Conservation (phyloP, 352 stramenopile genomes). For the Globisporangium cylindrosporum region DNA sequence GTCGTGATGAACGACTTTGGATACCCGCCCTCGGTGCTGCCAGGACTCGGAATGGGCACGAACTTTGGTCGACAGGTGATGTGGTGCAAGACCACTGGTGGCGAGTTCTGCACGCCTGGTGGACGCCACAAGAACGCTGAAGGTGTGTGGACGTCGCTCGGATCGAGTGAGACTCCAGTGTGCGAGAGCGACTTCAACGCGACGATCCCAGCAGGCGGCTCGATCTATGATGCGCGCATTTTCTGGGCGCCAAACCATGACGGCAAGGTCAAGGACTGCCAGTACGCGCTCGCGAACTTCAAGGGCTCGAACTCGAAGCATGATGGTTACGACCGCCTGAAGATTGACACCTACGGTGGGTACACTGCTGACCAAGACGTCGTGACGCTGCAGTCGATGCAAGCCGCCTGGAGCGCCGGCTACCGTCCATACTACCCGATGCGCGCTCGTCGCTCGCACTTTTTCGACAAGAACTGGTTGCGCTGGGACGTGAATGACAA, state of each 20-base stretch:
- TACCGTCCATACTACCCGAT: constrained; percentile 78
- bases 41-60: constrained; percentile 47
- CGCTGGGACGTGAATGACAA: constrained; percentile 44
- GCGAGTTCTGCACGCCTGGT: constrained; percentile 47
- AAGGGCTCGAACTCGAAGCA: constrained; percentile 25
- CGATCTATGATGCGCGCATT: constrained; percentile 39
- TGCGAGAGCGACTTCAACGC: constrained; percentile 30
- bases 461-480: constrained; percentile 72
- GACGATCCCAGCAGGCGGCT: constrained; percentile 26
- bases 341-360: constrained; percentile 27
- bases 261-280: constrained; percentile 54
- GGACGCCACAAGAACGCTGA: constrained; percentile 22
- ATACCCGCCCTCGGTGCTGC: constrained; percentile 59
- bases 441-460: constrained; percentile 45
- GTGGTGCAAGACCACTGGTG: constrained; percentile 69
- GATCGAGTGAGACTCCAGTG: constrained; percentile 16
- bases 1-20: constrained; percentile 88
- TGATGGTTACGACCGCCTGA: constrained; percentile 26
- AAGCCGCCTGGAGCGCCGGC: constrained; percentile 31
- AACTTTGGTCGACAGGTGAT: constrained; percentile 69
- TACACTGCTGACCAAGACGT: constrained; percentile 30
- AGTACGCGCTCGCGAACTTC: constrained; percentile 65
- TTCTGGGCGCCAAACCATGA: constrained; percentile 49
- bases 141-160: constrained; percentile 23
- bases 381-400: constrained; percentile 54